Evolutionary conservation across 305 asterid species (phyloP).

Genomic region (Plantago rigida): DNA sequence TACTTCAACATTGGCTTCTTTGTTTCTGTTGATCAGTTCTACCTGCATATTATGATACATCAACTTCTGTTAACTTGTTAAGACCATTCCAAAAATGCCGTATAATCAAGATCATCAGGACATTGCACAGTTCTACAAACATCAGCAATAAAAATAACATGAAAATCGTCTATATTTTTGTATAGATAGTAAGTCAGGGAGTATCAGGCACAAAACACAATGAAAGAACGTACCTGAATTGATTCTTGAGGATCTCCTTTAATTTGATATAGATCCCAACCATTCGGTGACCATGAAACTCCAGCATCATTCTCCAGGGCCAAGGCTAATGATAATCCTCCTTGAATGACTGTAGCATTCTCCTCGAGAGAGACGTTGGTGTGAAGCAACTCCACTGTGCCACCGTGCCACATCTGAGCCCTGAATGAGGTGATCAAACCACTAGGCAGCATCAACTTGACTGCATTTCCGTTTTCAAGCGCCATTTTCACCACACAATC

Average conservation of each 20-base stretch:
- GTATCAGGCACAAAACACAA: too few species aligned
- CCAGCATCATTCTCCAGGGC: conserved; percentile 28
- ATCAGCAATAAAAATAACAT: too few species aligned
- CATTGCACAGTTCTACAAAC: background rate
- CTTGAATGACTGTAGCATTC: conserved; percentile 38
- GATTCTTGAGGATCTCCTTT: conserved; percentile 47
- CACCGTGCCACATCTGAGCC: conserved; percentile 80
- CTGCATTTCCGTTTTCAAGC: conserved; percentile 47
- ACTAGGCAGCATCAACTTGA: conserved; percentile 59
- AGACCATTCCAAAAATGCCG: too few species aligned
- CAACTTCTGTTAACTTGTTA: background rate
- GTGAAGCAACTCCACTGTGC: conserved; percentile 55
- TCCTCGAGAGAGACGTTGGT: conserved; percentile 42
- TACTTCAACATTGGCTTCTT: conserved; percentile 30
- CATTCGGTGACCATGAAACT: conserved; percentile 37
- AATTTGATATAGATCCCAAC: conserved; percentile 46
- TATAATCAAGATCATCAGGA: background rate
- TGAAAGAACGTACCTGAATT: conserved; percentile 28
- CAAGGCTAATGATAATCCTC: conserved; percentile 58
- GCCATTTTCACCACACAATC: conserved; percentile 46
- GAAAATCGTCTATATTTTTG: too few species aligned
- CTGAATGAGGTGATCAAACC: conserved; percentile 74
- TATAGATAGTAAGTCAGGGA: too few species aligned
- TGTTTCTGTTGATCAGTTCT: conserved; percentile 37
- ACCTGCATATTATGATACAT: conserved; percentile 18